Evolutionary conservation across 805 yeast species (phyloP), one percentile per base, ranked within the genome.

Genomic region (Candida loeiensis): DNA sequence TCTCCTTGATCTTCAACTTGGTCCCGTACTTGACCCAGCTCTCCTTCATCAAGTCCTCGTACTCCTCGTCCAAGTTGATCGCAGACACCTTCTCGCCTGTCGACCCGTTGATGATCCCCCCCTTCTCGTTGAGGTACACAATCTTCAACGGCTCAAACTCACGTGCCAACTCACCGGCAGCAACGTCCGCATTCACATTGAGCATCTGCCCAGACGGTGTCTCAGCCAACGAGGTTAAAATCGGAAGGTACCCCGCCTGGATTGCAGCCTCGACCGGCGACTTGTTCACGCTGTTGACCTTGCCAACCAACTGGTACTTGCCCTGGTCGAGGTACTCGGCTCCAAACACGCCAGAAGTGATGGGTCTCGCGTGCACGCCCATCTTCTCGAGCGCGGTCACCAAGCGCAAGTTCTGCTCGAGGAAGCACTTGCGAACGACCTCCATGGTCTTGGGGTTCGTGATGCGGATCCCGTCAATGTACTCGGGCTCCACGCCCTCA

Each of bases 21-120:
- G 99, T 93, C 51, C 99, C 99, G 64, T 91, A 93, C 64, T 93
- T 91, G 53, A 93, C 98, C 99, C 99, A 93, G 21, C 93, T 77
- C 66, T 93, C 89, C 62, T 89, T 84, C 80, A 93, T 71, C 54
- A 93, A 73, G 38, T 77, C 85, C 28, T 90, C 96, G 58, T 85
- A 93, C 69, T 93, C 98, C 69, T 93, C 98, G 60, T 93, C 99
- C 56, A 93, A 75, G 63, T 93, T 93, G 61, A 93, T 93, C 43
- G 77, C 82, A 30, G 93, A 82, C 46, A 93, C 80, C 61, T 85
- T 90, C 59, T 90, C 95, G 36, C 93, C 90, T 13, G 95, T 85
- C 51, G 76, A 80, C 43, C 98, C 98, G 58, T 93, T 87, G 55
- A 87, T 79, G 48, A 93, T 84, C 47, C 99, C 99, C 54, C 99